These are phyloP conservation scores for Penicillium sp. DNA, from an alignment of 2,329 filamentous ascomycete species.

Conservation along the genomic window DNA sequence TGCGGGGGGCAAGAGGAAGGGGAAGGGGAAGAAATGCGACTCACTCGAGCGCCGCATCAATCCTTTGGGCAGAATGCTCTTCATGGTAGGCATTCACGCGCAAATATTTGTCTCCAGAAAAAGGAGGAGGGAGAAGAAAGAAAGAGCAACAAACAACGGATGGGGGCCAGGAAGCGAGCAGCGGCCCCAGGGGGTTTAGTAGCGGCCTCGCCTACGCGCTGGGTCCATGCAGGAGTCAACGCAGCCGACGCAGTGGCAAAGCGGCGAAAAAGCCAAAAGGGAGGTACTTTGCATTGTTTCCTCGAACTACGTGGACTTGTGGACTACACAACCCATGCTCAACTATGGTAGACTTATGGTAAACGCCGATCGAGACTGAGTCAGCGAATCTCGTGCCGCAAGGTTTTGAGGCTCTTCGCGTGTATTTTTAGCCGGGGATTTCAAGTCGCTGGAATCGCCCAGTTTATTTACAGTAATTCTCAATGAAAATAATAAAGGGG, in stretches of 20 bases:
- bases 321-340: not conserved
- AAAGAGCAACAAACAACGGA: not conserved
- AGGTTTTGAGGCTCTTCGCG: not conserved
- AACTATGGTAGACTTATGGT: too few species aligned
- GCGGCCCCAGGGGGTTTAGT: not conserved
- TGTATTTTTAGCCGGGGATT: not conserved
- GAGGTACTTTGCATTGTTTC: too few species aligned
- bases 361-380: not conserved
- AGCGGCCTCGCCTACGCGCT: not conserved
- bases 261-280: not conserved
- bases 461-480: not conserved
- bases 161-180: not conserved
- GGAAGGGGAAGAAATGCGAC: slow-evolving; percentile 10
- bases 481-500: too few species aligned
- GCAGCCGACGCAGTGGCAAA: not conserved
- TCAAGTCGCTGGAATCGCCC: too few species aligned
- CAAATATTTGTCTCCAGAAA: slow-evolving; percentile 2
- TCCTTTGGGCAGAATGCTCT: slow-evolving; percentile 40
- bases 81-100: slow-evolving; percentile 32
- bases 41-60: slow-evolving; percentile 37
- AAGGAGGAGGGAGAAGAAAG: slow-evolving; percentile 8
- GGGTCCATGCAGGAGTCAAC: not conserved
- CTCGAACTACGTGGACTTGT: not conserved
- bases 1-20: not conserved
- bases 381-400: not conserved